Conservation (phyloP, 768 basidiomycete species). For the Amanita subjunquillea region DNA sequence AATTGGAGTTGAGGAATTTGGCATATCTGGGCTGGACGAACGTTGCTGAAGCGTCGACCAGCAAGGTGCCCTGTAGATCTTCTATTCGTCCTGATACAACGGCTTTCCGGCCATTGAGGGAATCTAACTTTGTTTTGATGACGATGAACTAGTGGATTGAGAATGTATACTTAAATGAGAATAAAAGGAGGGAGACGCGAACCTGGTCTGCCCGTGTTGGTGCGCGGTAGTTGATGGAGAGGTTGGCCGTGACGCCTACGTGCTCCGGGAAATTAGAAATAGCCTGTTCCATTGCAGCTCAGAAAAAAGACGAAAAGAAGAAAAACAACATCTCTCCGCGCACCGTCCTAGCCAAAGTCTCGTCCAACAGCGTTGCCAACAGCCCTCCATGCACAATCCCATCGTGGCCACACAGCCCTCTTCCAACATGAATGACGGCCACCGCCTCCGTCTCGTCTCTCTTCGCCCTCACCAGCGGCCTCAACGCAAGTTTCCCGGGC, state of each 20-base stretch:
- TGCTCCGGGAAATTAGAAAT: constrained; percentile 78
- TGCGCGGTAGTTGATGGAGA: constrained; percentile 73
- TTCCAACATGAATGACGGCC: constrained; percentile 71
- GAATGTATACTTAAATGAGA: neutral
- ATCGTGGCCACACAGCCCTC: constrained; percentile 85
- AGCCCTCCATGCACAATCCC: constrained; percentile 93
- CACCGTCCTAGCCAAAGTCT: constrained; percentile 73
- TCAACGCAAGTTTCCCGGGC: constrained; percentile 77
- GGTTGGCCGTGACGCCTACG: constrained; percentile 86
- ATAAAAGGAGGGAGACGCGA: constrained; percentile 5
- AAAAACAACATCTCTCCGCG: constrained; percentile 1
- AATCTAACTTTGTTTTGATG: constrained; percentile 56
- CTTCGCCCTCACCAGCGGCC: constrained; percentile 65
- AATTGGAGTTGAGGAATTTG: constrained; percentile 52
- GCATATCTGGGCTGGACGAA: constrained; percentile 91
- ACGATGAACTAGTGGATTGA: constrained; percentile 59
- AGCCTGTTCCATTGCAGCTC: constrained; percentile 39
- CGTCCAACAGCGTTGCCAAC: constrained; percentile 84
- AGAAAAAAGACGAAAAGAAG: neutral
- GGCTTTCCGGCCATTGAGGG: constrained; percentile 71
- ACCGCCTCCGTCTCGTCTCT: constrained; percentile 68
- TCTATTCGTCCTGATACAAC: constrained; percentile 65
- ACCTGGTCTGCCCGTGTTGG: constrained; percentile 89
- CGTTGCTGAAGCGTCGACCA: constrained; percentile 71
- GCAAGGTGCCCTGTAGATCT: constrained; percentile 67